Evolutionary conservation across 306 rosid species (phyloP).

Genomic region (Acacia crassicarpa): DNA sequence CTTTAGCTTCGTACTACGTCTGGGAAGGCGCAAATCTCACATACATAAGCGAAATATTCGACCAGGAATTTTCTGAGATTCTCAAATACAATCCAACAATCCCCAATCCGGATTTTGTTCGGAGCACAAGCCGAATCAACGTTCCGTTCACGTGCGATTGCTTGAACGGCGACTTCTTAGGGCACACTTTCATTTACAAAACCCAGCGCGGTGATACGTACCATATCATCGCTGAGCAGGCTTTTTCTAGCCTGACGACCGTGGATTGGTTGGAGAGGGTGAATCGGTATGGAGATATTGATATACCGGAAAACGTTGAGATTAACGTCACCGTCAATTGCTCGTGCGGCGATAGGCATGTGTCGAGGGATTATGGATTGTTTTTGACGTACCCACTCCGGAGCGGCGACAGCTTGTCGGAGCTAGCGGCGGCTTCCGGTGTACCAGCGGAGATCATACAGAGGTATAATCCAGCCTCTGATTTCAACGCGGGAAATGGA

Average conservation of each 20-base stretch:
- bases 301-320: conserved; percentile 24
- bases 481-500: conserved; percentile 35
- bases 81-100: conserved; percentile 48
- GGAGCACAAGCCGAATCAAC: conserved; percentile 27
- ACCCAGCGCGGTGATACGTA: conserved; percentile 42
- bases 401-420: conserved; percentile 30
- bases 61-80: conserved; percentile 36
- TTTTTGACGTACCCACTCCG: conserved; percentile 60
- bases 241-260: conserved; percentile 53
- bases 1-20: conserved; percentile 62
- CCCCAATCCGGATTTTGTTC: conserved; percentile 1
- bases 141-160: conserved; percentile 72
- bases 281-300: conserved; percentile 11
- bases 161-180: conserved; percentile 49
- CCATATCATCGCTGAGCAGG: not conserved
- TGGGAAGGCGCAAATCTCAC: conserved; percentile 44
- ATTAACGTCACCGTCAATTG: conserved; percentile 70
- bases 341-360: conserved; percentile 57
- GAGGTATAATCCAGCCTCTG: conserved; percentile 42
- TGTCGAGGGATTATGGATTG: conserved; percentile 58
- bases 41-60: conserved; percentile 51
- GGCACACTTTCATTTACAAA: conserved; percentile 59
- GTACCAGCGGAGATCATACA: conserved; percentile 43
- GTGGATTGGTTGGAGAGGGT: conserved; percentile 49
- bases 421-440: conserved; percentile 31